These are phyloP conservation scores for Coprinellus micaceus DNA, from an alignment of 768 basidiomycete genomes.

Conservation along the genomic window DNA sequence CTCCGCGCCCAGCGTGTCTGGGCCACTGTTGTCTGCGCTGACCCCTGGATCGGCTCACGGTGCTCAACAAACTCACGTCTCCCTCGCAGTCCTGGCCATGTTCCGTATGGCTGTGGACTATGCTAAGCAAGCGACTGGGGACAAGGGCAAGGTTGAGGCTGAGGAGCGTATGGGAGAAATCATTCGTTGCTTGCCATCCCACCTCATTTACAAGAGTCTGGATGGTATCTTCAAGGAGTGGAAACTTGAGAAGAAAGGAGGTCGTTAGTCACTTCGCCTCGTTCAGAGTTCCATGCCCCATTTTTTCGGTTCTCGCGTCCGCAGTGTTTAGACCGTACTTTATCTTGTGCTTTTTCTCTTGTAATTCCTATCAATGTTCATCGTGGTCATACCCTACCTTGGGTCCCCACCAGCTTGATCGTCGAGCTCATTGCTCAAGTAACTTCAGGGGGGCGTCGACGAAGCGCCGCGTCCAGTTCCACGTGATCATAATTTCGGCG, in stretches of 20 bases:
- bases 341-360: background rate
- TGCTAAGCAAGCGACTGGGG: constrained; percentile 64
- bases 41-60: constrained; percentile 76
- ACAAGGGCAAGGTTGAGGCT: constrained; percentile 62
- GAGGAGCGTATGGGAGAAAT: constrained; percentile 84
- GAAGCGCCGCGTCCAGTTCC: too few relatives aligned
- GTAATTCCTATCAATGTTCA: background rate
- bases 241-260: constrained; percentile 77
- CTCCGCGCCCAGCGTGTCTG: constrained; percentile 59
- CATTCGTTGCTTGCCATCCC: constrained; percentile 81
- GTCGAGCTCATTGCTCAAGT: too few relatives aligned
- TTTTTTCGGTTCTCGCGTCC: too few relatives aligned
- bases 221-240: constrained; percentile 96
- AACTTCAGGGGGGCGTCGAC: too few relatives aligned
- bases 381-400: too few relatives aligned
- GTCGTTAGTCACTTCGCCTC: constrained; percentile 23
- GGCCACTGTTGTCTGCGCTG: constrained; percentile 68
- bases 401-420: too few relatives aligned
- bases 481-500: constrained; percentile 7
- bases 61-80: constrained; percentile 90
- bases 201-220: constrained; percentile 84
- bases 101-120: constrained; percentile 83
- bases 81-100: constrained; percentile 88
- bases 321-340: constrained; percentile 1
- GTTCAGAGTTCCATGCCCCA: too few relatives aligned